A percentile compares a stretch with the other conserved stretches of the same genome.
Conservation (phyloP, 495 filamentous ascomycete genomes). For the Tetracladium setigerum region DNA sequence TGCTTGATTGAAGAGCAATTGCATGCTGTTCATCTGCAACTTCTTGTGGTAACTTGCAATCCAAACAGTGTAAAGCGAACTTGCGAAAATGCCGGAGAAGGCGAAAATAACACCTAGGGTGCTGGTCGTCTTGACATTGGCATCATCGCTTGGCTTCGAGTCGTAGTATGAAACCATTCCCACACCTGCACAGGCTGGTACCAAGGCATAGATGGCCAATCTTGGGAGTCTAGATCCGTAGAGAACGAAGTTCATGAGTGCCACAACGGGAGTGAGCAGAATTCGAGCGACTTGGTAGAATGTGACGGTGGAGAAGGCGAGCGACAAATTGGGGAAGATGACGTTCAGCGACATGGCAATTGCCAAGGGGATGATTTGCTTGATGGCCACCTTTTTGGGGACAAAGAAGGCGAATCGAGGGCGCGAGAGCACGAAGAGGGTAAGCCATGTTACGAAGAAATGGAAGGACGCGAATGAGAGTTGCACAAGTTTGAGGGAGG, state of each 20-base stretch:
- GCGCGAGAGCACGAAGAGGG: conserved; percentile 56
- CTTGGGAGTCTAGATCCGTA: conserved; percentile 52
- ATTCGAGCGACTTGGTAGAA: conserved; percentile 72
- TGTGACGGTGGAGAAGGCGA: conserved; percentile 63
- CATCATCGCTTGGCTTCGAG: conserved; percentile 41
- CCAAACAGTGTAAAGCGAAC: conserved; percentile 63
- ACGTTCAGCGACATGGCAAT: conserved; percentile 65
- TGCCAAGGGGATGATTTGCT: conserved; percentile 55
- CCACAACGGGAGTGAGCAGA: conserved; percentile 61
- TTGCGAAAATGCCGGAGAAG: conserved; percentile 54
- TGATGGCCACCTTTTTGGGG: conserved; percentile 44
- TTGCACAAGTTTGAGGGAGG: conserved; percentile 56
- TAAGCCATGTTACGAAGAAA: conserved; percentile 62
- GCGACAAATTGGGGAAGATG: conserved; percentile 65
- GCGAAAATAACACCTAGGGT: conserved; percentile 55
- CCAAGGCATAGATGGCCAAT: conserved; percentile 44
- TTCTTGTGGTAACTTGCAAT: conserved; percentile 60
- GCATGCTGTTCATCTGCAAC: conserved; percentile 60
- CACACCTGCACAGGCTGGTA: conserved; percentile 61
- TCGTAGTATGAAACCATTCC: conserved; percentile 68
- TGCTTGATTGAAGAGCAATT: conserved; percentile 66
- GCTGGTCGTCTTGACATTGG: conserved; percentile 42
- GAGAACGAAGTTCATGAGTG: conserved; percentile 57
- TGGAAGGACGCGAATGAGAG: conserved; percentile 66
- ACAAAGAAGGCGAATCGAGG: conserved; percentile 54